phyloP scores from a whole-genome alignment of 1,284 basidiomycete species.

The Xerocomus nothofagi region DNA sequence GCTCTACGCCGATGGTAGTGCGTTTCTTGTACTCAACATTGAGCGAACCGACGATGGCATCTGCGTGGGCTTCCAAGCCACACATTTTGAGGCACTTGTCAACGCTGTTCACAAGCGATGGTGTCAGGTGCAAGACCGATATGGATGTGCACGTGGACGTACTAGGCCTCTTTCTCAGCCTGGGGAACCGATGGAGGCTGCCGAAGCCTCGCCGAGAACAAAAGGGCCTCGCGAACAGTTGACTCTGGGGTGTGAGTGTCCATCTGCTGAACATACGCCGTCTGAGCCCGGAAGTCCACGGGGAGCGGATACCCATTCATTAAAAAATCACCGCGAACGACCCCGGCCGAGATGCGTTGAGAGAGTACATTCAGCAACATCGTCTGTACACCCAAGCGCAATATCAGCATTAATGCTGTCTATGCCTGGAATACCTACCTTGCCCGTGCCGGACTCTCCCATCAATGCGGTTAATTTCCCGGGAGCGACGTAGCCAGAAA shows the following conservation, averaged over 20 bases:
- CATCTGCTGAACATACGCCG: slow-evolving; percentile 75
- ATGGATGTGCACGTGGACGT: slow-evolving; percentile 23
- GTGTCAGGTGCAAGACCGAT: neutral
- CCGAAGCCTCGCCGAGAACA: slow-evolving; percentile 80
- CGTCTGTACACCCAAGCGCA: slow-evolving; percentile 54
- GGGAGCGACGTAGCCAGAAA: slow-evolving; percentile 83
- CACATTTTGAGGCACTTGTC: slow-evolving; percentile 79
- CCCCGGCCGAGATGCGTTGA: slow-evolving; percentile 68
- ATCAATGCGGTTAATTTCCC: slow-evolving; percentile 79
- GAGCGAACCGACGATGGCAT: slow-evolving; percentile 78
- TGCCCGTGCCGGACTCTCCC: slow-evolving; percentile 80
- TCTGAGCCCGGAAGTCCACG: slow-evolving; percentile 69
- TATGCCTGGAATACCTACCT: slow-evolving; percentile 41
- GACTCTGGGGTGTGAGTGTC: slow-evolving; percentile 68
- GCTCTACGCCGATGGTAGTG: slow-evolving; percentile 79
- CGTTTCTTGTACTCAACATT: slow-evolving; percentile 78
- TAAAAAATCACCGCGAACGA: slow-evolving; percentile 70
- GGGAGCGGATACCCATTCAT: slow-evolving; percentile 76
- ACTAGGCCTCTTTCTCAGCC: slow-evolving; percentile 79
- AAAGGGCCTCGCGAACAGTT: slow-evolving; percentile 82
- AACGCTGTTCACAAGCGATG: slow-evolving; percentile 44
- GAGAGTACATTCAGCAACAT: slow-evolving; percentile 83
- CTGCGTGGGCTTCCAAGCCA: slow-evolving; percentile 67
- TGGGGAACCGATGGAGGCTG: slow-evolving; percentile 68
- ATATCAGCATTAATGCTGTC: neutral